A percentile compares a stretch with the other conserved stretches of the same genome.
Conservation (phyloP, 1,284 basidiomycete genomes). For the Meira miltonrushii region DNA sequence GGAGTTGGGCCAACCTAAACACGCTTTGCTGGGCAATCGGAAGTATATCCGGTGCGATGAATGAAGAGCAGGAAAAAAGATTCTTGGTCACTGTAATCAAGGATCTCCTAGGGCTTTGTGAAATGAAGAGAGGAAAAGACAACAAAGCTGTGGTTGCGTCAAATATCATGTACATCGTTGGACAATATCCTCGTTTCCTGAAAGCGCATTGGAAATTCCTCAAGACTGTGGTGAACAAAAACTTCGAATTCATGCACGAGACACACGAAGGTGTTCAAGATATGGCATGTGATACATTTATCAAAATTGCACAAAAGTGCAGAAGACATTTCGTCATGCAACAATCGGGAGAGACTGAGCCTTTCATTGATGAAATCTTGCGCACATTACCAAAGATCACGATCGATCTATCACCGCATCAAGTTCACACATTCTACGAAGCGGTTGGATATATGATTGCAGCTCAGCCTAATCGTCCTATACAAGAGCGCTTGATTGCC, state of each 20-base stretch:
- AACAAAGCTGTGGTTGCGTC: slow-evolving; percentile 99
- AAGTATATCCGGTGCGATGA: slow-evolving; percentile 98
- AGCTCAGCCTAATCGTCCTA: slow-evolving; percentile 93
- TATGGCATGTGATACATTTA: slow-evolving; percentile 99
- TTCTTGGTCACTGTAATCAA: slow-evolving; percentile 99
- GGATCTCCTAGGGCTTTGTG: slow-evolving; percentile 89
- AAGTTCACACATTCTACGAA: slow-evolving; percentile 65
- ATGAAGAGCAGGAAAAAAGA: slow-evolving; percentile 63
- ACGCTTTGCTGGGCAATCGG: slow-evolving; percentile 99
- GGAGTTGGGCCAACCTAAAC: slow-evolving; percentile 99
- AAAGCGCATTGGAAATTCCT: slow-evolving; percentile 99
- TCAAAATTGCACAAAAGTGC: slow-evolving; percentile 99
- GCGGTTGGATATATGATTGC: slow-evolving; percentile 99
- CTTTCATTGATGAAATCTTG: slow-evolving; percentile 96
- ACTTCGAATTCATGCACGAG: slow-evolving; percentile 99
- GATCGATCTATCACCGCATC: slow-evolving; percentile 86
- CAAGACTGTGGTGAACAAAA: slow-evolving; percentile 99
- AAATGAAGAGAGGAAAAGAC: slow-evolving; percentile 98
- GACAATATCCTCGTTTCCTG: slow-evolving; percentile 97
- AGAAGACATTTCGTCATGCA: slow-evolving; percentile 97
- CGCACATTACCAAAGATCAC: slow-evolving; percentile 88
- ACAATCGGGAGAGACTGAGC: slow-evolving; percentile 92
- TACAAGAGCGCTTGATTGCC: slow-evolving; percentile 88
- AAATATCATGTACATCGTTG: slow-evolving; percentile 99
- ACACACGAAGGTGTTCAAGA: slow-evolving; percentile 99